Conservation (phyloP, 2,329 filamentous ascomycete species). For the Neurospora crassa region DNA sequence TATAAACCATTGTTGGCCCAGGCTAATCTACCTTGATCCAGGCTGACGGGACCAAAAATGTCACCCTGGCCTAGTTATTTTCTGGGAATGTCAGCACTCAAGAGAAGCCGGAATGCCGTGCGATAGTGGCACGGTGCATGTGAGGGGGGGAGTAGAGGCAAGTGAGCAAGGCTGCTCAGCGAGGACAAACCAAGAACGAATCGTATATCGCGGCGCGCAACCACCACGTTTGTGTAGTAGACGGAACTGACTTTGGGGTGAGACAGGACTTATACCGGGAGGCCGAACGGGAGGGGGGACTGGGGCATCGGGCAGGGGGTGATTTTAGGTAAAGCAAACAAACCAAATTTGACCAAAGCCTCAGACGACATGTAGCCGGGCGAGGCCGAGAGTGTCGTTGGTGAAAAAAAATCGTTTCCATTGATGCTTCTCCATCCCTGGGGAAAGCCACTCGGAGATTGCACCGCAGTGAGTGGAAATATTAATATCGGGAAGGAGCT, state of each 20-base stretch:
- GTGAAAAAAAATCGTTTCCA: not conserved
- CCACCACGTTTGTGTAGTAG: not conserved
- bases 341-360: not conserved
- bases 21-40: not conserved
- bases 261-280: not conserved
- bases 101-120: not conserved
- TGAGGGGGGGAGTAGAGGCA: not conserved
- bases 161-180: not conserved
- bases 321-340: not conserved
- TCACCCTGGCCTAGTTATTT: not conserved
- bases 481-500: not conserved
- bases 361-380: not conserved
- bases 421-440: not conserved
- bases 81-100: not conserved
- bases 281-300: not conserved
- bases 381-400: not conserved
- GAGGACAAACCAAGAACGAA: not conserved
- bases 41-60: not conserved
- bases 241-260: conserved; percentile 2
- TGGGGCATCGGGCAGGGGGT: not conserved
- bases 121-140: not conserved
- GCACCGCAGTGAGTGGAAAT: not conserved
- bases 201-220: not conserved
- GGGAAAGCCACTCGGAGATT: not conserved
- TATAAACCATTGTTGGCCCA: not conserved